These are phyloP conservation scores for Penicillium aurantiogriseum DNA, from an alignment of 2,329 filamentous ascomycete genomes.

Conservation along the genomic window DNA sequence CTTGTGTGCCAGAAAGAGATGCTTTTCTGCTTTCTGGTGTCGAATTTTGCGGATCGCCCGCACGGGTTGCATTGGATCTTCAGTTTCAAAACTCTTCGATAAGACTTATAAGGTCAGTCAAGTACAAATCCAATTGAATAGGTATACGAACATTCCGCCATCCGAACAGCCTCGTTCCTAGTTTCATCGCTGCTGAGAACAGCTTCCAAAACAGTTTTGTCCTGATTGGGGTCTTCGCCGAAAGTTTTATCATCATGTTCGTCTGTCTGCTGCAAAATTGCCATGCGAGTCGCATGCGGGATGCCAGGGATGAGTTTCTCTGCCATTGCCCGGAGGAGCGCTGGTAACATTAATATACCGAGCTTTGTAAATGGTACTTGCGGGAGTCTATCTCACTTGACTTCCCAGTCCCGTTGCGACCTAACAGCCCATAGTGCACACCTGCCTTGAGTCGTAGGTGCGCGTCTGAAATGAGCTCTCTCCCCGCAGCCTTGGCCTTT, in stretches of 20 bases:
- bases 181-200: conserved; percentile 57
- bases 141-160: conserved; percentile 55
- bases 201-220: conserved; percentile 61
- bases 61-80: conserved; percentile 58
- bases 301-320: conserved; percentile 78
- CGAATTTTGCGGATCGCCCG: conserved; percentile 61
- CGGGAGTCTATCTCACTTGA: conserved; percentile 55
- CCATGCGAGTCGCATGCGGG: conserved; percentile 62
- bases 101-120: conserved; percentile 45
- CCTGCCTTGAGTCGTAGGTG: conserved; percentile 71
- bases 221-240: conserved; percentile 15
- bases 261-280: conserved; percentile 68
- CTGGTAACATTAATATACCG: conserved; percentile 38
- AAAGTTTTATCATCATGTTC: conserved; percentile 23
- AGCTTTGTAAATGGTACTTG: not conserved
- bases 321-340: conserved; percentile 70
- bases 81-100: conserved; percentile 58
- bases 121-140: not conserved
- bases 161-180: conserved; percentile 56
- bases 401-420: conserved; percentile 79
- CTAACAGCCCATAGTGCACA: conserved; percentile 73
- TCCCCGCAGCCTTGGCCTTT: conserved; percentile 53
- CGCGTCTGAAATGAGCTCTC: conserved; percentile 68
- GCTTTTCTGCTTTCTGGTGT: conserved; percentile 61
- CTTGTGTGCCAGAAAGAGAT: conserved; percentile 68